Percentiles rank a stretch among this genome's conserved stretches.
These are phyloP conservation scores for Cryphonectria parasitica DNA, from an alignment of 2,329 filamentous ascomycete species.

Conservation along the genomic window DNA sequence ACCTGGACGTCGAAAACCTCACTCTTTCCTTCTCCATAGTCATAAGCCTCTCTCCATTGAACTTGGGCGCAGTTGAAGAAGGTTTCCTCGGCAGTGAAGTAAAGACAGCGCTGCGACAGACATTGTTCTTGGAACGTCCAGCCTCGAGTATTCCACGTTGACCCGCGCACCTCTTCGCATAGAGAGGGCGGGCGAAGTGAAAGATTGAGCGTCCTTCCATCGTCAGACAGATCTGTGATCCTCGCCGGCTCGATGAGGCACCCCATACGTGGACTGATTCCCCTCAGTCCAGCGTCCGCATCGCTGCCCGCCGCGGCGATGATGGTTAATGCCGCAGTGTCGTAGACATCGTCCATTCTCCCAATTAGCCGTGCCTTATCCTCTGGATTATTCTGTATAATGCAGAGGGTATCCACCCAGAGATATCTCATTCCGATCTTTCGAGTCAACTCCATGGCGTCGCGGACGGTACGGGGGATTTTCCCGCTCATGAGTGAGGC, in stretches of 20 bases:
- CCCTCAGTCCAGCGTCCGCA: background rate
- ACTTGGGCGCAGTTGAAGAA: background rate
- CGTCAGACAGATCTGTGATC: background rate
- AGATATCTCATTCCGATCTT: background rate
- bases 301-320: background rate
- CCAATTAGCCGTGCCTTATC: background rate
- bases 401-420: background rate
- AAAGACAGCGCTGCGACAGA: background rate
- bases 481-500: background rate
- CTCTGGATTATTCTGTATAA: background rate
- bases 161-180: background rate
- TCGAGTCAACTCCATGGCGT: background rate
- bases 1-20: background rate
- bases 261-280: background rate
- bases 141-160: background rate
- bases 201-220: background rate
- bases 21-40: background rate
- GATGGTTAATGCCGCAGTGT: background rate
- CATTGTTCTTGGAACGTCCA: background rate
- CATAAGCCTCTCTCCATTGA: background rate
- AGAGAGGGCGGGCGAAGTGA: background rate
- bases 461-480: background rate
- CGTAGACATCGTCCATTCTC: background rate
- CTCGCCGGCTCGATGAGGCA: background rate
- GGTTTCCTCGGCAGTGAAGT: background rate